Evolutionary conservation across 129 eudicot genomes (phyloP).

Genomic region (Centrapalus pauciflorus): DNA sequence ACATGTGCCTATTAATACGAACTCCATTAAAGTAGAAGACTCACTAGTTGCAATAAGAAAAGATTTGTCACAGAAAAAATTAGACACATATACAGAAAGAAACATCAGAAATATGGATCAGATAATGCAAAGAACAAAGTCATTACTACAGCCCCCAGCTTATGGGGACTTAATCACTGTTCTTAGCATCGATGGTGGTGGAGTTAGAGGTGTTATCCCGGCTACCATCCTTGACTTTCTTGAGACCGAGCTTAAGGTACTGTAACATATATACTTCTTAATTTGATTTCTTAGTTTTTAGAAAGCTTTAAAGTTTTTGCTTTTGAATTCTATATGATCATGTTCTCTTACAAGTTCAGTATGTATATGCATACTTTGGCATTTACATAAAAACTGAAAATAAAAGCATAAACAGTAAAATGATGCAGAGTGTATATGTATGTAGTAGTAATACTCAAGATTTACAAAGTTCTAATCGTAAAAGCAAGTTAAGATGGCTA

Average conservation of each 20-base stretch:
- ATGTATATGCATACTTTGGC: not conserved
- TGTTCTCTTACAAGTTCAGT: not conserved
- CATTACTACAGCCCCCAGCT: conserved; percentile 19
- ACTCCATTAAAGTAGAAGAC: not conserved
- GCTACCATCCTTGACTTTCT: conserved; percentile 28
- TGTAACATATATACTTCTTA: not conserved
- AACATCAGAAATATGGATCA: not conserved
- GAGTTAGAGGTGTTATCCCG: conserved; percentile 40
- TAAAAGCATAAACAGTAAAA: not conserved
- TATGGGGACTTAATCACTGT: conserved; percentile 23
- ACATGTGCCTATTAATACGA: conserved; percentile 18
- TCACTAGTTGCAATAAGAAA: not conserved
- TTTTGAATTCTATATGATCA: not conserved
- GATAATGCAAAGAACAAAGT: conserved; percentile 16
- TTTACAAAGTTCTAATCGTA: too few species aligned
- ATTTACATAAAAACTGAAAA: not conserved
- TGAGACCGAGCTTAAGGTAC: conserved; percentile 33
- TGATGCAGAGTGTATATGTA: too few species aligned
- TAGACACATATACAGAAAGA: not conserved
- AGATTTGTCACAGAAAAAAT: not conserved
- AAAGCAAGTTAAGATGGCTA: too few species aligned
- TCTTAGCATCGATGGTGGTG: conserved; percentile 39
- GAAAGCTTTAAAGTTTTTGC: not conserved
- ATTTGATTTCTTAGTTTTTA: not conserved
- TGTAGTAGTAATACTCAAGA: too few species aligned